Evolutionary conservation across 495 filamentous ascomycete species (phyloP), one percentile per base, ranked within the genome.

Genomic region (Aspergillus steynii): DNA sequence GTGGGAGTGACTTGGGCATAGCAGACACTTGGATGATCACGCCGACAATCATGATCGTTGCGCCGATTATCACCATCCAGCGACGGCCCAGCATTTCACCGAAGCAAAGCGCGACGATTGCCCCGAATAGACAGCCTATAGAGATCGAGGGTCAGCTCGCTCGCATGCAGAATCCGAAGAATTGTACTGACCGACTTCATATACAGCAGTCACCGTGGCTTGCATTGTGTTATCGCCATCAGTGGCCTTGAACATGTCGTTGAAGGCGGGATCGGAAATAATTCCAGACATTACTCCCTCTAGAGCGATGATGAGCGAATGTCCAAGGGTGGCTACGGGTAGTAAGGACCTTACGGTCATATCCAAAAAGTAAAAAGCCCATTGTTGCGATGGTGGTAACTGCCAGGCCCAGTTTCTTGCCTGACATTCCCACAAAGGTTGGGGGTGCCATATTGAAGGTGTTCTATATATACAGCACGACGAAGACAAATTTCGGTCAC

Each of bases 141-240:
- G 87, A 12, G 10, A 83, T 25, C 0, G n/a, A 12, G 1, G 15
- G 48, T 60, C 53, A 64, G 53, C 45, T 29, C n/a, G 29, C 3
- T 5, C 20, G 28, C 4, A 9, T 4, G 28, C 29, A 15, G 25
- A 28, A 7, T 42, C 10, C 4, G 37, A 12, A 10, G 9, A 42
- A 14, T 12, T 12, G 37, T 50, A 55, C 49, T 55, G 5, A 74
- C 72, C 89, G 46, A 91, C 82, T 67, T 90, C 88, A 70, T 91
- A 91, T 52, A 91, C 87, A 5, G 89, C 87, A 3, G 89, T 92
- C n/a, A 91, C 86, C 10, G 88, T 80, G 25, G 87, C 89, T 68
- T 91, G 87, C 80, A 89, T 87, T 0, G 85, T 86, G 5, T 86
- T 75, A 63, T 89, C 78, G 59, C 79, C 72, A 47, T 75, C 80